phyloP scores from a whole-genome alignment of 2,329 filamentous ascomycete species.

The Fusarium nisikadoi region DNA sequence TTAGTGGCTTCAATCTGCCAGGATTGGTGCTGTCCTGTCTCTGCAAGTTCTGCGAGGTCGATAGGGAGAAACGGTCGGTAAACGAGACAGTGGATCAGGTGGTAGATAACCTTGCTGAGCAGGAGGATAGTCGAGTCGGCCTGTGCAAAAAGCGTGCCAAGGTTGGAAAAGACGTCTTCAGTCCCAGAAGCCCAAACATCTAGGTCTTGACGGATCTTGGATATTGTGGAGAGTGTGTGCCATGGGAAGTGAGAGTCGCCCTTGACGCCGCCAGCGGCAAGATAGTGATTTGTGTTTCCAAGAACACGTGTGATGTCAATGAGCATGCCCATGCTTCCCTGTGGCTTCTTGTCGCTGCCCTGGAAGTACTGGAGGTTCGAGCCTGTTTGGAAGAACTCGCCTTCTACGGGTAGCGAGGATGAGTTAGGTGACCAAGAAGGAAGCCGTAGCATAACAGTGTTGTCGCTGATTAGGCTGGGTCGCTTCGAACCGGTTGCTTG shows the following conservation, averaged over 20 bases:
- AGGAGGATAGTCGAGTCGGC: conserved; percentile 81
- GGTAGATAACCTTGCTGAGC: conserved; percentile 86
- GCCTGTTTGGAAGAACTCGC: conserved; percentile 82
- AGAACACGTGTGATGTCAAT: conserved; percentile 87
- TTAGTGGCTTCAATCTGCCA: conserved; percentile 95
- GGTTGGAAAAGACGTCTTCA: conserved; percentile 79
- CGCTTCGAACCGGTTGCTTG: conserved; percentile 83
- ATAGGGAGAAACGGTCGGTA: conserved; percentile 90
- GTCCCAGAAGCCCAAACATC: conserved; percentile 88
- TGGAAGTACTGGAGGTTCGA: conserved; percentile 81
- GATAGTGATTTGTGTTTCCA: conserved; percentile 84
- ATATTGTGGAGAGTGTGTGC: conserved; percentile 86
- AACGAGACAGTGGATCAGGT: conserved; percentile 86
- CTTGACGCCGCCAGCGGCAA: conserved; percentile 86
- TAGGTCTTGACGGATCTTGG: conserved; percentile 85
- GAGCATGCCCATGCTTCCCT: conserved; percentile 82
- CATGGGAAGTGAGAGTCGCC: conserved; percentile 92
- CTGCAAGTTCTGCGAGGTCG: conserved; percentile 81
- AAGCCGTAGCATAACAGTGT: conserved; percentile 77
- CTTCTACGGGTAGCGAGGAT: conserved; percentile 72
- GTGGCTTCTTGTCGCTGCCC: conserved; percentile 74
- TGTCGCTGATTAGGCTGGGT: conserved; percentile 82
- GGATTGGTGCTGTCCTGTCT: conserved; percentile 84
- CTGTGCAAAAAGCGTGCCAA: conserved; percentile 80
- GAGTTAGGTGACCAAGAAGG: conserved; percentile 77